Evolutionary conservation across 1,139 yeast species (phyloP), one percentile per base, ranked within the genome.

Genomic region (Pichia terricola): DNA sequence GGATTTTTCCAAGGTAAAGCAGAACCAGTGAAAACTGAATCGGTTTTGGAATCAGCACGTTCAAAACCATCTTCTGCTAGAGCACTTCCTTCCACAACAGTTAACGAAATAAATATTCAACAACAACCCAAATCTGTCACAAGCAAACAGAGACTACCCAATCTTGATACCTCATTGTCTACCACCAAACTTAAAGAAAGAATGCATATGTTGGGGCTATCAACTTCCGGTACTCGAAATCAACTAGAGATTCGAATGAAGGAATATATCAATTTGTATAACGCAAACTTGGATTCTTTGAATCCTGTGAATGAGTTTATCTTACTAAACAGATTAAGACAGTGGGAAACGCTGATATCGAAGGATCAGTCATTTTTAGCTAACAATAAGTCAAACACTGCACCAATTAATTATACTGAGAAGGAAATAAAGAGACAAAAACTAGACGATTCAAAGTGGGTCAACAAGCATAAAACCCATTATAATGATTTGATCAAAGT

Each of bases 201-300:
- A 55, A 64, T 89, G 25, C 44, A 69, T 1, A 68, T 72, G 5
- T 59, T 77, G 32, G 75, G 77, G 26, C 60, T 89, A 5, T 75
- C 89, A 0, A 69, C 77, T 0, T 59, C 60, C 4, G 97, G 97
- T 0, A 64, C 80, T 3, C 66, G 86, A 50, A 65, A 65, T 28
- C 82, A 77, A 52, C 58, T 88, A 53, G 89, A 85, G 49, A 65
- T 74, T 32, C 67, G 97, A 39, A 84, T 83, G 58, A 79, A 79
- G 48, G 94, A 89, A 51, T 89, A 81, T 67, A 78, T 84, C 49
- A 77, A 82, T 34, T 59, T 88, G 16, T 84, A 81, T 77, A 89
- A 89, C 56, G 81, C 96, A 22, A 88, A 88, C 56, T 71, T 81
- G 41, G 96, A 88, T 57, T 73, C 88, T n/a, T 68, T 75, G 41